Evolutionary conservation across 345 rosid species (phyloP).

Genomic region (Abelmoschus esculentus): DNA sequence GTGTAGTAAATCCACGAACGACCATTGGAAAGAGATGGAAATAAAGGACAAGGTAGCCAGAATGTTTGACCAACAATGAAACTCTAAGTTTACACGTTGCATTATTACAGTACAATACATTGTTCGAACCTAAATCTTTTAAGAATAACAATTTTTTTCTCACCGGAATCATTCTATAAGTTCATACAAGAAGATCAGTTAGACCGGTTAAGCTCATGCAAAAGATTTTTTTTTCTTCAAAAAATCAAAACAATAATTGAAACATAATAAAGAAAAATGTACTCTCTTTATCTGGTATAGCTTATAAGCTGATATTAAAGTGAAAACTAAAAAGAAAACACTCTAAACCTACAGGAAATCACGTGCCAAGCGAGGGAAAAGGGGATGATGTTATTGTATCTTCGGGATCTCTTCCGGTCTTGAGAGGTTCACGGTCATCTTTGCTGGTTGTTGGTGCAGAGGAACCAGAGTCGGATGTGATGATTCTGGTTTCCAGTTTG

Average conservation of each 20-base stretch:
- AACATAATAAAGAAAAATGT: background rate
- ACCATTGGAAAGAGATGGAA: background rate
- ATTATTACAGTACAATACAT: background rate
- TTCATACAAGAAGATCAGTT: no score
- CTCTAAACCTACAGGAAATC: constrained; percentile 18
- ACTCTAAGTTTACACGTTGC: no score
- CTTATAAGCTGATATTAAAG: background rate
- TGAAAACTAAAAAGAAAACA: background rate
- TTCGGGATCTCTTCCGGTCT: constrained; percentile 14
- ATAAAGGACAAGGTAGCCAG: background rate
- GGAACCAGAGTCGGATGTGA: constrained; percentile 22
- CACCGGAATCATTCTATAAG: no score
- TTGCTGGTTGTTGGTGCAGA: constrained; percentile 13
- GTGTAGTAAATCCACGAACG: constrained; percentile 9
- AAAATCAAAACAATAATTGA: background rate
- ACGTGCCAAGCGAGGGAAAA: constrained; percentile 12
- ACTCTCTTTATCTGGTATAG: background rate
- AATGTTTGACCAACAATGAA: background rate
- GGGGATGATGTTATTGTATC: constrained; percentile 10
- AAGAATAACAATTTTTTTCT: no score
- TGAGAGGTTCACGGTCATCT: constrained; percentile 1
- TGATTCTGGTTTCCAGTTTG: constrained; percentile 20
- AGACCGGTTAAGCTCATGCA: no score
- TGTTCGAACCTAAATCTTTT: no score
- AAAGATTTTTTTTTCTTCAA: no score